Evolutionary conservation across 2,329 filamentous ascomycete genomes (phyloP).

Genomic region (Rosellinia necatrix): DNA sequence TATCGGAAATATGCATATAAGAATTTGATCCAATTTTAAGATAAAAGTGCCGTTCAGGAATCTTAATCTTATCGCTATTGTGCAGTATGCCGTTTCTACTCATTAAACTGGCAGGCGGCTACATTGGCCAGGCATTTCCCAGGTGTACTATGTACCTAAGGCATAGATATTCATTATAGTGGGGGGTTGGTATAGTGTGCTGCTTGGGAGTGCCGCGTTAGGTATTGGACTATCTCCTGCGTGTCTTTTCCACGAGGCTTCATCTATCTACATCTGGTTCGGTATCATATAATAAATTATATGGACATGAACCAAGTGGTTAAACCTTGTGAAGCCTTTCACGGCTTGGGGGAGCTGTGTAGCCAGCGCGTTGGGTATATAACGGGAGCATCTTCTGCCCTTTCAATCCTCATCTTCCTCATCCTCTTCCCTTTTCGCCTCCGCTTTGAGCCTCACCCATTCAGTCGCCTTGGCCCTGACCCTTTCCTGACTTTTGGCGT

Average conservation of each 20-base stretch:
- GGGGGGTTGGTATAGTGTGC: too few species aligned
- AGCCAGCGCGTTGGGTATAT: slow-evolving; percentile 11
- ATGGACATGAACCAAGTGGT: not conserved
- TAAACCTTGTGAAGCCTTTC: too few species aligned
- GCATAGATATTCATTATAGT: too few species aligned
- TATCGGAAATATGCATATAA: not conserved
- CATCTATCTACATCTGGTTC: slow-evolving; percentile 1
- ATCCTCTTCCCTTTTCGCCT: slow-evolving; percentile 43
- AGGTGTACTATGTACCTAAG: too few species aligned
- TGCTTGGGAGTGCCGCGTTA: too few species aligned
- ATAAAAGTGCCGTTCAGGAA: too few species aligned
- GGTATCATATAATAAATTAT: not conserved
- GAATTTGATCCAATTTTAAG: not conserved
- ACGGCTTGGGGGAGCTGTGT: too few species aligned
- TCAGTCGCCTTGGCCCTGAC: slow-evolving; percentile 73
- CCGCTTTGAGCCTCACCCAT: slow-evolving; percentile 63
- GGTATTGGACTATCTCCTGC: not conserved
- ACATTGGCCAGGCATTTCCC: too few species aligned
- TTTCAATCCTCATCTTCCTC: slow-evolving; percentile 41
- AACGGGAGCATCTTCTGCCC: not conserved
- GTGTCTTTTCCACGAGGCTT: not conserved
- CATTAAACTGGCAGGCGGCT: too few species aligned
- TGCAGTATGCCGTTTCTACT: not conserved
- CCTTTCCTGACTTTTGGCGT: slow-evolving; percentile 69
- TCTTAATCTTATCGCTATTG: not conserved